Base-by-base conservation (phyloP, 768 basidiomycete species). In the Termitomyces sp. region DNA sequence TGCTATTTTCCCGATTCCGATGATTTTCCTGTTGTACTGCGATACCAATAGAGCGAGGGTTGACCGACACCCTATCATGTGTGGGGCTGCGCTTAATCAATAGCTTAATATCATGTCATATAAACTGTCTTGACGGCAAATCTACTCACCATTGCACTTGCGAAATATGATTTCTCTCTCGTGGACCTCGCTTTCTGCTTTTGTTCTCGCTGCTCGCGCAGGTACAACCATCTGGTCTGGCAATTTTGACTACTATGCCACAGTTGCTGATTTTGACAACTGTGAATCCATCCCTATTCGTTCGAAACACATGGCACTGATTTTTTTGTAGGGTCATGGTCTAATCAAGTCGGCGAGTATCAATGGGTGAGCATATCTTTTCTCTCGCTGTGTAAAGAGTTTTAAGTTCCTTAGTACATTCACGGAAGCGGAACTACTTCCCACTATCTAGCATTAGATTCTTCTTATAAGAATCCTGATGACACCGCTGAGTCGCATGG, bases 401-500 rank as follows among this genome's bases (percentile, higher is more conserved):
- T 54, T 16, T 54, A 39, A 13, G 8, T 45, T 33, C 31, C 33
- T 11, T 42, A 76, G 78, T 81, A 81, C 64, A 87, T 87, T 66
- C 83, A 87, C 58, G 84, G 85, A 42, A 75, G 68, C 54, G 68
- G 73, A 54, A 69, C 78, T 13, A 84, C 84, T 2, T 80, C 81
- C 27, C 67, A 75, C 46, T 87, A 85, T 69, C 74, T 87, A 51
- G 78, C 75, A 12, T 69, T 84, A 46, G 73, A 72, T 39, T 69
- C 83, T 1, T 65, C 71, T 20, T 85, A 77, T 76, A 84, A 85
- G 70, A 86, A 86, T 68, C 84, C 85, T 1, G 83, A 82, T 12
- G 72, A 77, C 58, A 79, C 78, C 6, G 61, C 71, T 49, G 84
- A 85, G 67, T 72, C 65, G 0, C 71, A 81, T 44, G 84, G 84